phyloP scores from a whole-genome alignment of 2,329 filamentous ascomycete genomes.

The Diplodia scrobiculata region DNA sequence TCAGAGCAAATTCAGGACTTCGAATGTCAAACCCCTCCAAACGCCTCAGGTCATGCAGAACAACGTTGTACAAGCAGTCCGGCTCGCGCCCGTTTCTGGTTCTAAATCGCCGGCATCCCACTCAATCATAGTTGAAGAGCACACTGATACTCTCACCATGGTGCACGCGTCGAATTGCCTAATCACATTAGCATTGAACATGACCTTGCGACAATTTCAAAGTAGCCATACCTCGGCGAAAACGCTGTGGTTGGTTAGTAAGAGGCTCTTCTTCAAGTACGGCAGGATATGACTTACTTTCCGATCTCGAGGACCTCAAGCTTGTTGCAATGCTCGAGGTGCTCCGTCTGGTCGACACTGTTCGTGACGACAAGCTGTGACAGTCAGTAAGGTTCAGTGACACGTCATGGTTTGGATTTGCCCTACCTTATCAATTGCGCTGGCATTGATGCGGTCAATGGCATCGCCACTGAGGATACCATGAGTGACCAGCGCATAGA shows the following conservation, averaged over 20 bases:
- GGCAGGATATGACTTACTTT: conserved; percentile 21
- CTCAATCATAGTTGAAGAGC: conserved; percentile 79
- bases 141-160: conserved; percentile 97
- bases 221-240: conserved; percentile 73
- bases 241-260: conserved; percentile 54
- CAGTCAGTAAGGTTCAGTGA: not conserved
- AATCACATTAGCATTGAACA: conserved; percentile 33
- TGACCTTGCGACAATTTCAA: not conserved
- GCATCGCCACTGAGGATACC: conserved; percentile 94
- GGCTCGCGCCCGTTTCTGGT: conserved; percentile 7
- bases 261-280: not conserved
- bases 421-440: conserved; percentile 80
- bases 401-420: not conserved
- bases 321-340: conserved; percentile 77
- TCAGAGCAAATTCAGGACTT: not conserved
- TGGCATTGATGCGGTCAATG: conserved; percentile 90
- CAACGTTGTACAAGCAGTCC: conserved; percentile 25
- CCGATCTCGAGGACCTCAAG: conserved; percentile 90
- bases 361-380: conserved; percentile 73
- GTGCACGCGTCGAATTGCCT: conserved; percentile 90
- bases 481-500: conserved; percentile 91
- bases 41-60: conserved; percentile 29
- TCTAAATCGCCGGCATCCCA: conserved; percentile 31
- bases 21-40: conserved; percentile 11
- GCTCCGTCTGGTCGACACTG: conserved; percentile 84